Conservation (phyloP, 257 asterid genomes). For the Plantago ovata region DNA sequence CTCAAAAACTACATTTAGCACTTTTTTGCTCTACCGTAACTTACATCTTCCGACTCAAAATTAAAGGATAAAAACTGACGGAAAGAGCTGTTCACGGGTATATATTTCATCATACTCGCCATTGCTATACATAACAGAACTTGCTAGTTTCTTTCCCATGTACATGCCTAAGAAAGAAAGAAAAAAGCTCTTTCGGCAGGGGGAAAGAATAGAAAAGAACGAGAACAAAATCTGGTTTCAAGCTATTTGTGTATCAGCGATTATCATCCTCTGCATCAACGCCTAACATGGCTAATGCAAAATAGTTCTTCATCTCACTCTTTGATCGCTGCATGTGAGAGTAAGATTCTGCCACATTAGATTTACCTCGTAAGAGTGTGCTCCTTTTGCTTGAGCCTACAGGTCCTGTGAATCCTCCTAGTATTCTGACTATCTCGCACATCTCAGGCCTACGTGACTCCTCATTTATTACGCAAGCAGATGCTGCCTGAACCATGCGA, state of each 20-base stretch:
- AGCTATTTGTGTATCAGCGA: constrained; percentile 32
- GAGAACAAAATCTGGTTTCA: not conserved
- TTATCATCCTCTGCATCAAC: constrained; percentile 74
- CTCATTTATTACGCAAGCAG: constrained; percentile 53
- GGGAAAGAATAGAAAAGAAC: not conserved
- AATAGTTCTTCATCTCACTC: constrained; percentile 77
- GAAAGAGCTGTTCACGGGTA: no score
- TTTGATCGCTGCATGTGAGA: constrained; percentile 48
- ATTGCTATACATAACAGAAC: constrained; percentile 7
- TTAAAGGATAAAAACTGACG: no score
- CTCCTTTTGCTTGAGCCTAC: constrained; percentile 30
- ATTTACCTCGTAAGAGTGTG: constrained; percentile 25
- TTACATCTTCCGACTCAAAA: not conserved
- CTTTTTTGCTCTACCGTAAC: not conserved
- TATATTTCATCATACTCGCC: not conserved
- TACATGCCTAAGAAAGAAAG: not conserved
- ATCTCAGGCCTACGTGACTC: constrained; percentile 64
- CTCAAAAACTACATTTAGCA: not conserved
- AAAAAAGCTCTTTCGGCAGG: not conserved
- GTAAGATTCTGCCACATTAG: constrained; percentile 26
- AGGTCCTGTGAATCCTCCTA: constrained; percentile 43
- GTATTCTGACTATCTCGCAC: constrained; percentile 43
- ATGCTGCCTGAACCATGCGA: constrained; percentile 58
- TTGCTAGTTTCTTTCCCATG: constrained; percentile 4
- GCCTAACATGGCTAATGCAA: constrained; percentile 90